Base-by-base conservation (phyloP, 768 basidiomycete species). In the Myochromella boudieri region DNA sequence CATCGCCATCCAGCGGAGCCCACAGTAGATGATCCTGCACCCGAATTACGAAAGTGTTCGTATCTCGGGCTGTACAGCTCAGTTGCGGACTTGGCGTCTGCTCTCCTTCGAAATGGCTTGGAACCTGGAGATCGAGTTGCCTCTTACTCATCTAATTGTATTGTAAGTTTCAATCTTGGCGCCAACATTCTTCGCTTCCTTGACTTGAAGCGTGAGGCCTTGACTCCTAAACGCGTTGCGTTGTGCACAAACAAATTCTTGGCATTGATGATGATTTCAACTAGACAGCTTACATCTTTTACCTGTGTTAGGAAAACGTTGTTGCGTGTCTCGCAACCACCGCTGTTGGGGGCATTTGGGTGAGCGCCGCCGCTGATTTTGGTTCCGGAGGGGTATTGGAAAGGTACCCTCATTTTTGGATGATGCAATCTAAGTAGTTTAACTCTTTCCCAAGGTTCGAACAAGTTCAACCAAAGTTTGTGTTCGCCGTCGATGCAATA, bases 321-420 rank as follows among this genome's bases (percentile, higher is more conserved):
- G 81, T 72, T 14, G 79, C 81, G 1, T 84, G 80, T 61, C 76
- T 88, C 21, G 85, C 85, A 6, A 74, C 84, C 14, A 68, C 82
- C 29, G 85, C 87, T 17, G 68, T 89, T 41, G 88, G 83, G 37
- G 87, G 75, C n/a, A 86, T 91, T 33, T 92, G 87, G 85, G 87
- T 88, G 34, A 83, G 81, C 57, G 87, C 86, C 11, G 86, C 88
- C 14, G 81, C 87, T 12, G 89, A 91, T 64, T 91, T 91, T 64
- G 89, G 85, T n/a, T 69, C 85, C 15, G 76, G 81, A 51, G 89
- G 89, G 8, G 85, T 88, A 2, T 67, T 85, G 33, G 87, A 92
- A 66, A 76, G 90, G 75, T 82, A 56, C 49, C 66, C 57, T 18
- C 46, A 32, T 26, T 24, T 37, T 34, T 24, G 47, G 44, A 27